phyloP scores from a whole-genome alignment of 2,329 filamentous ascomycete species.

The Ambrosiella xylebori region DNA sequence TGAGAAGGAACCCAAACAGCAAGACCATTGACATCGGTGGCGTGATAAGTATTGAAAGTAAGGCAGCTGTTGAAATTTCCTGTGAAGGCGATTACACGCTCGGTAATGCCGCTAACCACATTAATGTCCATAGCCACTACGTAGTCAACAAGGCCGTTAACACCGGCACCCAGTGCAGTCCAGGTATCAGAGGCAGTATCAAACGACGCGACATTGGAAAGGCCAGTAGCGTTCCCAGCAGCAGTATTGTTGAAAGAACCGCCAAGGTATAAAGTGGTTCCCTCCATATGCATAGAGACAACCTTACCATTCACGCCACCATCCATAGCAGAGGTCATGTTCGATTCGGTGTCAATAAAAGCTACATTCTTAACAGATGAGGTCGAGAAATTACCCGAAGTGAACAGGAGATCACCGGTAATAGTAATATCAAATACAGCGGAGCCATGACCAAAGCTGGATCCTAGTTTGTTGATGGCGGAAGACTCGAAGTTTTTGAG shows the following conservation, averaged over 20 bases:
- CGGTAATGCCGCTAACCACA: conserved; percentile 47
- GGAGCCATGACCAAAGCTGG: conserved; percentile 48
- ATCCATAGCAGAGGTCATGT: conserved; percentile 42
- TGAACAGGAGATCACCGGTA: conserved; percentile 47
- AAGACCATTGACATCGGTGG: conserved; percentile 53
- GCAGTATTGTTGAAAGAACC: conserved; percentile 67
- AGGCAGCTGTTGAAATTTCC: conserved; percentile 63
- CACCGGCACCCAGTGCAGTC: conserved; percentile 66
- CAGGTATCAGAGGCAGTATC: conserved; percentile 52
- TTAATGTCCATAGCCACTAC: conserved; percentile 70
- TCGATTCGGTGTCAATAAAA: conserved; percentile 46
- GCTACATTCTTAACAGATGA: conserved; percentile 57
- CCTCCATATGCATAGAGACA: conserved; percentile 50
- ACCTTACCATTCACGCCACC: conserved; percentile 70
- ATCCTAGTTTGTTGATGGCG: conserved; percentile 58
- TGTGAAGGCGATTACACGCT: conserved; percentile 62
- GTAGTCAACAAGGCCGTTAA: conserved; percentile 59
- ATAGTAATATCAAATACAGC: conserved; percentile 52
- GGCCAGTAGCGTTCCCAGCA: conserved; percentile 39
- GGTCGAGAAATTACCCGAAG: conserved; percentile 72
- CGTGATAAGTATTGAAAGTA: conserved; percentile 44
- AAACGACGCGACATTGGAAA: conserved; percentile 65
- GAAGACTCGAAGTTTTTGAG: conserved; percentile 51
- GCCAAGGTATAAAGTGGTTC: conserved; percentile 56
- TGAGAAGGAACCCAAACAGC: conserved; percentile 82